Conservation (phyloP, 179 eudicot genomes). For the Vitellaria paradoxa region DNA sequence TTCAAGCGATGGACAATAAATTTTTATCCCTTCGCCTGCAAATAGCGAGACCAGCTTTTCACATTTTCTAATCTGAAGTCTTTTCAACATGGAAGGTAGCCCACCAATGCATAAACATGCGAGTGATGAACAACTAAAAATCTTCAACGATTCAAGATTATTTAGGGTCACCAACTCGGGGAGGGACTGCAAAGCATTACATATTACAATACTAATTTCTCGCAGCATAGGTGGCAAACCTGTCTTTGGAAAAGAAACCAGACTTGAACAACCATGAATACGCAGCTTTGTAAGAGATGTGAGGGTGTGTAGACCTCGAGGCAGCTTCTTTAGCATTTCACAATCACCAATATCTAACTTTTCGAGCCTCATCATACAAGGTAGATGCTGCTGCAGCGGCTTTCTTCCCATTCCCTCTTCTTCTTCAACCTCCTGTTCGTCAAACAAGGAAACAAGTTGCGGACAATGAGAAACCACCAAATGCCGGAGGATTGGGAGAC, state of each 20-base stretch:
- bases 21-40: background rate
- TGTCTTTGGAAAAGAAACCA: background rate
- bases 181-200: background rate
- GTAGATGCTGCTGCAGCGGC: background rate
- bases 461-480: background rate
- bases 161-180: background rate
- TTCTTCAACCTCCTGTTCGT: background rate
- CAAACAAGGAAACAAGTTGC: background rate
- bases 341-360: background rate
- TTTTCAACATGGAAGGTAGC: background rate
- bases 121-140: background rate
- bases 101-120: background rate
- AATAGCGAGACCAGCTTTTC: background rate
- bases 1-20: conserved; percentile 1
- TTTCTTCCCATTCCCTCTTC: background rate
- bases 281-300: background rate
- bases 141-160: background rate
- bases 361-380: background rate
- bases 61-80: rapidly evolving
- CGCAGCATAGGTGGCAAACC: background rate
- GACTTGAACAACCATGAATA: background rate
- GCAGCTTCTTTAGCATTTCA: background rate
- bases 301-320: background rate
- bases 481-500: background rate
- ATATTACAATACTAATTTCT: background rate